Base-by-base conservation (phyloP, 2,329 filamentous ascomycete species). In the Orbilia quercus region DNA sequence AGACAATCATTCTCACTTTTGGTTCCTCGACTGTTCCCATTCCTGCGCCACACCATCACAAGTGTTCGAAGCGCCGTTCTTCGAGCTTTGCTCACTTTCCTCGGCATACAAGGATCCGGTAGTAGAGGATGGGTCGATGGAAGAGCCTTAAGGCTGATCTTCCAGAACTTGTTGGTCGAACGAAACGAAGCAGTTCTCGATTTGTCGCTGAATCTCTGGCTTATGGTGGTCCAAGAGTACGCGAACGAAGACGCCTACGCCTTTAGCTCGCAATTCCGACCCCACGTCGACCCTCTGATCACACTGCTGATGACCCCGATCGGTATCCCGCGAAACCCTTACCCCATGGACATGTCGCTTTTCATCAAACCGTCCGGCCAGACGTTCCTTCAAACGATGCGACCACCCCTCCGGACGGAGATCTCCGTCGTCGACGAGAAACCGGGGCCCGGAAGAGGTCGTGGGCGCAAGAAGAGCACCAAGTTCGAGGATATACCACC, bases 31-130 rank as follows among this genome's bases (percentile, higher is more conserved):
- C 87, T 99, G 1, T 99, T 97, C 79, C 94, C 94, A 1, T 99
- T 99, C 84, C 83, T 99, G 47, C 90, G 95, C 67, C 95, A 99
- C 80, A 99, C 96, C 5, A 98, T 99, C 77, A 96, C 92, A 0
- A 96, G 91, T 64, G 95, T 99, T 53, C 91, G 95, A 59, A 89
- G 94, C 42, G 94, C 95, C 7, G 95, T 99, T 2, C 84, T 99
- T 50, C 92, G 96, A 78, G 95, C 95, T 36, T 84, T 99, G 28
- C 88, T 93, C 77, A 99, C 95, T 0, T 99, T 99, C 81, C 87
- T 96, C 77, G 90, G 91, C 76, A 89, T 99, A 20, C 91, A 93
- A 74, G 89, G 89, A 58, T 88, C 91, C 64, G 86, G 85, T 25
- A 92, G 91, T 6, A 90, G 92, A 78, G 91, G 91, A 31, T 99